Conservation (phyloP, 164 flowering plant genomes). For the Nymphaea colorata region DNA sequence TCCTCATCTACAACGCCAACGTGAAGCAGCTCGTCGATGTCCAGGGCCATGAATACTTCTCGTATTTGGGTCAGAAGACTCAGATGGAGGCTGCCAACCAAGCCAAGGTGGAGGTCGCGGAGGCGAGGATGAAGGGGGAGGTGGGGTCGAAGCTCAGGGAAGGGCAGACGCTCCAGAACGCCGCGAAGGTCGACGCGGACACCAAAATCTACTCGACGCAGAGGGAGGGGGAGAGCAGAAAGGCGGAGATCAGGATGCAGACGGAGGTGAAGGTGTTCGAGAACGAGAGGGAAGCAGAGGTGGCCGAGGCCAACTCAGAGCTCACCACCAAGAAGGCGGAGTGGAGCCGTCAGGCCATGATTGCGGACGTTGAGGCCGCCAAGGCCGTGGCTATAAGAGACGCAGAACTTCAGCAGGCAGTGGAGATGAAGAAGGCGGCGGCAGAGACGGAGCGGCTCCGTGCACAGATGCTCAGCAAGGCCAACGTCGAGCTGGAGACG, state of each 20-base stretch:
- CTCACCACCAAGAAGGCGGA: conserved; percentile 17
- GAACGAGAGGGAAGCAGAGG: conserved; percentile 21
- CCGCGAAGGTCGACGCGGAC: conserved; percentile 17
- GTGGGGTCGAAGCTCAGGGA: conserved; percentile 16
- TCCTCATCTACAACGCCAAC: conserved; percentile 30
- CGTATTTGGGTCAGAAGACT: conserved; percentile 30
- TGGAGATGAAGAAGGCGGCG: conserved; percentile 19
- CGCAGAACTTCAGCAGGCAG: conserved; percentile 19
- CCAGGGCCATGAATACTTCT: conserved; percentile 30
- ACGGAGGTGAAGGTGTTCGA: conserved; percentile 18
- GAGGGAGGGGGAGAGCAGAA: conserved; percentile 18
- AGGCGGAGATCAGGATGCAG: conserved; percentile 18
- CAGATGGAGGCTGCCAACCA: conserved; percentile 33
- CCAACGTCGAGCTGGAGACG: conserved; percentile 17
- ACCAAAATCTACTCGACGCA: conserved; percentile 13
- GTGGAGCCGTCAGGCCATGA: conserved; percentile 10
- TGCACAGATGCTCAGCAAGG: conserved; percentile 19
- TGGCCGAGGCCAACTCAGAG: conserved; percentile 19
- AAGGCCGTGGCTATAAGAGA: conserved; percentile 18
- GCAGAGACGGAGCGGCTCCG: conserved; percentile 14
- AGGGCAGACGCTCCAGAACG: conserved; percentile 17
- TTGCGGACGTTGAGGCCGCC: conserved; percentile 20
- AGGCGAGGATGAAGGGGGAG: conserved; percentile 20
- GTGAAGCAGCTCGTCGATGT: conserved; percentile 32
- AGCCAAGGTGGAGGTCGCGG: conserved; percentile 18